Conservation (phyloP, 2,329 filamentous ascomycete genomes). For the Gliomastix tumulicola region DNA sequence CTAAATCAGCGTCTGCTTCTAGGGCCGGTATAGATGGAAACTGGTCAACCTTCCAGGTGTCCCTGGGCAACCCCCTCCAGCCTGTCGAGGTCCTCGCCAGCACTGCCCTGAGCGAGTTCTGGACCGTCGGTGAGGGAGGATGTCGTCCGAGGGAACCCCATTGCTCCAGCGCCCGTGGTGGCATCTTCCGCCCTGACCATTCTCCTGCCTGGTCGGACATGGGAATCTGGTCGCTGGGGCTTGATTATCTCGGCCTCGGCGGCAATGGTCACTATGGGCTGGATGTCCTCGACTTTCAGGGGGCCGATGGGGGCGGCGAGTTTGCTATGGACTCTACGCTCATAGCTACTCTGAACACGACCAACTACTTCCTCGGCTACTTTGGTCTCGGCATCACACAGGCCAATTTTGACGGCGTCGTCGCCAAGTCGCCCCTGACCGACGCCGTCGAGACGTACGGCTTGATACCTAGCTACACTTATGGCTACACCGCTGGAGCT, state of each 20-base stretch:
- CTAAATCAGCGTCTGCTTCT: too few species aligned
- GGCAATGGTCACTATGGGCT: slow-evolving; percentile 61
- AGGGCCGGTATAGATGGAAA: slow-evolving; percentile 61
- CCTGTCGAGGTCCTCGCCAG: slow-evolving; percentile 42
- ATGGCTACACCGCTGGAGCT: slow-evolving; percentile 71
- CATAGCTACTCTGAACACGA: slow-evolving; percentile 47
- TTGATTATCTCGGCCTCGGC: slow-evolving; percentile 48
- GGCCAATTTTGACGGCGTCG: slow-evolving; percentile 41
- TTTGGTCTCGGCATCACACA: slow-evolving; percentile 50
- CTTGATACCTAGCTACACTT: slow-evolving; percentile 64
- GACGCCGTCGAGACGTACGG: slow-evolving; percentile 52
- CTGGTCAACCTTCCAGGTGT: slow-evolving; percentile 64
- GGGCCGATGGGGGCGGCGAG: slow-evolving; percentile 20
- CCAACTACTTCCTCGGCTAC: slow-evolving; percentile 45
- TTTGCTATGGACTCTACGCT: slow-evolving; percentile 37
- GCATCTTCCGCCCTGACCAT: slow-evolving; percentile 42
- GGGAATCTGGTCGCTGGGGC: slow-evolving; percentile 53
- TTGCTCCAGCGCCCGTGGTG: slow-evolving; percentile 52
- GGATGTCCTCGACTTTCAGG: slow-evolving; percentile 30
- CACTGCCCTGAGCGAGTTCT: slow-evolving; percentile 64
- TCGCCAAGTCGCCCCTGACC: slow-evolving; percentile 44
- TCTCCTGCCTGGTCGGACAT: slow-evolving; percentile 53
- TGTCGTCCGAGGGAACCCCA: slow-evolving; percentile 42
- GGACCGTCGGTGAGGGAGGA: slow-evolving; percentile 55
- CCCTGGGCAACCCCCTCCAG: slow-evolving; percentile 30